These are phyloP conservation scores for Ceratonia siliqua DNA, from an alignment of 306 rosid genomes.

Conservation along the genomic window DNA sequence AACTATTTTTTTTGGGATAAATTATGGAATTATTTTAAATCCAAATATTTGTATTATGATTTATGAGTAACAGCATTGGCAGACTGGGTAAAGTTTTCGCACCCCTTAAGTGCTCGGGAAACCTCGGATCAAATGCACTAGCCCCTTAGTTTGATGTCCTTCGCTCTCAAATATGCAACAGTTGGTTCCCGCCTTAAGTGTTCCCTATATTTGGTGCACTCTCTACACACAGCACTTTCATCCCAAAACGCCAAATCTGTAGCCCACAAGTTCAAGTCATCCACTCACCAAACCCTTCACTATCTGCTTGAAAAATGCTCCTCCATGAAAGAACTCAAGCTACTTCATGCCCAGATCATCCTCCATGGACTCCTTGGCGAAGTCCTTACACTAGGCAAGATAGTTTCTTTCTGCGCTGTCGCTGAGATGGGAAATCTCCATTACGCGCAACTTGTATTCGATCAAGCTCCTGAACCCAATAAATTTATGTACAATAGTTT, in stretches of 20 bases:
- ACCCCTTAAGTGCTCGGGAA: too few relatives aligned
- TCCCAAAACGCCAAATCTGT: slow-evolving; percentile 14
- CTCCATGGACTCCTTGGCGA: slow-evolving; percentile 50
- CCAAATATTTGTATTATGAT: too few relatives aligned
- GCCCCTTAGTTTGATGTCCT: slow-evolving; percentile 28
- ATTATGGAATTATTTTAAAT: too few relatives aligned
- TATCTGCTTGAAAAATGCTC: slow-evolving; percentile 52
- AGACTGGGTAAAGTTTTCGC: too few relatives aligned
- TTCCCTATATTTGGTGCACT: slow-evolving; percentile 22
- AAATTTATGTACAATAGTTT: slow-evolving; percentile 76
- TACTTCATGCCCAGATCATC: slow-evolving; percentile 65
- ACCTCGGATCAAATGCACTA: slow-evolving; percentile 21
- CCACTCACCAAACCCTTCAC: slow-evolving; percentile 58
- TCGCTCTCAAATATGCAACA: slow-evolving; percentile 32
- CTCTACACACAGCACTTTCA: slow-evolving; percentile 5
- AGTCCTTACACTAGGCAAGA: slow-evolving; percentile 52
- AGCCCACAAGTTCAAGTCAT: slow-evolving; percentile 46
- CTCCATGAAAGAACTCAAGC: slow-evolving; percentile 60
- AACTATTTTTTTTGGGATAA: too few relatives aligned
- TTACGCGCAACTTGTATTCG: slow-evolving; percentile 56
- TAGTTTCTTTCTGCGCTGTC: slow-evolving; percentile 48
- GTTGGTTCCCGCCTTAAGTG: slow-evolving; percentile 46
- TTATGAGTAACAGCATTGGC: neutral
- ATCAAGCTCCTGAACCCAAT: slow-evolving; percentile 53
- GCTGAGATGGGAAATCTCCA: slow-evolving; percentile 42